A percentile compares a stretch with the other conserved stretches of the same genome.
Evolutionary conservation across 768 basidiomycete species (phyloP).

Genomic region (Pulveroboletus sp.): DNA sequence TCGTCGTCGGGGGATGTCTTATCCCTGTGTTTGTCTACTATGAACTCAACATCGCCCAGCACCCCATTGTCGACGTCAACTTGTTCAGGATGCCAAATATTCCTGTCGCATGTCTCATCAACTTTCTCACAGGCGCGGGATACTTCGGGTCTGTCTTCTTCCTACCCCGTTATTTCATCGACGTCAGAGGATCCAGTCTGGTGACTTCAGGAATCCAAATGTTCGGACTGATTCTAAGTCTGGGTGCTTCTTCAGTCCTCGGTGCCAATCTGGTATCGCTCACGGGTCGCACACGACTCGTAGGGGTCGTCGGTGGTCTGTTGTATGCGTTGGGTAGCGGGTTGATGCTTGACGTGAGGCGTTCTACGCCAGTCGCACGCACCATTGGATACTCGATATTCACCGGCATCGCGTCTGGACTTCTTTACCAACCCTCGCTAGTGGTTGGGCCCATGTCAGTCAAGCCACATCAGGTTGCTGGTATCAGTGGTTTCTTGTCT

Average conservation of each 20-base stretch:
- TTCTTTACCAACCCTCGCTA: constrained; percentile 33
- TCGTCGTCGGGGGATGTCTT: constrained; percentile 28
- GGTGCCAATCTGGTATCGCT: constrained; percentile 32
- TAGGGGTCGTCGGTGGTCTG: constrained; percentile 28
- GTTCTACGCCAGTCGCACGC: constrained; percentile 23
- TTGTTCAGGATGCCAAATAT: constrained; percentile 33
- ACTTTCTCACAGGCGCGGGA: constrained; percentile 35
- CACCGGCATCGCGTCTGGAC: constrained; percentile 29
- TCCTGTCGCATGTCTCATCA: constrained; percentile 33
- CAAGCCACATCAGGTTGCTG: constrained; percentile 30
- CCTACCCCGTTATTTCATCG: constrained; percentile 37
- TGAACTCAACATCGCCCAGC: constrained; percentile 30
- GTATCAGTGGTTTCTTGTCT: constrained; percentile 34
- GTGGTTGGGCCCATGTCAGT: constrained; percentile 35
- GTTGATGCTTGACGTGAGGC: constrained; percentile 31
- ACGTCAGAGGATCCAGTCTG: constrained; percentile 31
- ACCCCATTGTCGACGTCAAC: constrained; percentile 32
- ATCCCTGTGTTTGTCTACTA: constrained; percentile 33
- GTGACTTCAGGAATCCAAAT: constrained; percentile 33
- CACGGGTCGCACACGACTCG: constrained; percentile 29
- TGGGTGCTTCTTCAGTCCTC: constrained; percentile 32
- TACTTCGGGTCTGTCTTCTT: constrained; percentile 37
- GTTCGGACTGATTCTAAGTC: constrained; percentile 31
- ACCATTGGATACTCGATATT: constrained; percentile 31
- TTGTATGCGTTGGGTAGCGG: constrained; percentile 32